Base-by-base conservation (phyloP, 768 basidiomycete species). In the Termitomyces sp. region DNA sequence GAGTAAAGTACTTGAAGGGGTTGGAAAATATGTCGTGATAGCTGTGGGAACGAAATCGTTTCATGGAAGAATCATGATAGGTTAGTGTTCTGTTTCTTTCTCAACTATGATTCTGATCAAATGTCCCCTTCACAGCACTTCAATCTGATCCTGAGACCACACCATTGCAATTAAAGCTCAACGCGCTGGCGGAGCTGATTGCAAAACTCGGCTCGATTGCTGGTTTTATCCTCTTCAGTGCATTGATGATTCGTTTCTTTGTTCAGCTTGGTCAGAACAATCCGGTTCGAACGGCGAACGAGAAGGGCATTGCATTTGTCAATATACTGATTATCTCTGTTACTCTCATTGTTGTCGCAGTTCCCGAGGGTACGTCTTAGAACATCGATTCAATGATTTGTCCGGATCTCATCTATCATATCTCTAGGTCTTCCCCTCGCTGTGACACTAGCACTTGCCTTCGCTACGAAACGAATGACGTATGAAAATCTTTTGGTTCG, bases 401-500 rank as follows among this genome's bases (percentile, higher is more conserved):
- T 44, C 22, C n/a, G 9, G 6, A 35, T 54, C 14, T 53, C 54
- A 49, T 16, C n/a, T 36, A 59, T 47, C 48, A 10, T 36, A 30
- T 56, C 54, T 40, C 40, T 58, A 90, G 91, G 95, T 67, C 79
- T 99, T 5, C 96, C 96, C 2, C 79, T 99, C 55, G 96, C 96
- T 43, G 96, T 98, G 51, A 98, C 96, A 0, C 83, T 99, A 48
- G 97, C 97, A 0, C 78, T 99, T 92, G 92, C 97, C 0, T 99
- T 98, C 67, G 97, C 96, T 0, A 99, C 97, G 48, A 94, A 91
- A 66, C 88, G 96, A n/a, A 98, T 98, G 97, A 92, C 95, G 9
- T 82, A 87, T 66, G 90, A 94, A 72, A 97, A 97, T 54, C 79
- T 98, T 0, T 84, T 99, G 44, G 97, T 98, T 32, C 94, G 96